Evolutionary conservation across 306 rosid genomes (phyloP), one percentile per base, ranked within the genome.

Genomic region (Phaseolus lunatus): DNA sequence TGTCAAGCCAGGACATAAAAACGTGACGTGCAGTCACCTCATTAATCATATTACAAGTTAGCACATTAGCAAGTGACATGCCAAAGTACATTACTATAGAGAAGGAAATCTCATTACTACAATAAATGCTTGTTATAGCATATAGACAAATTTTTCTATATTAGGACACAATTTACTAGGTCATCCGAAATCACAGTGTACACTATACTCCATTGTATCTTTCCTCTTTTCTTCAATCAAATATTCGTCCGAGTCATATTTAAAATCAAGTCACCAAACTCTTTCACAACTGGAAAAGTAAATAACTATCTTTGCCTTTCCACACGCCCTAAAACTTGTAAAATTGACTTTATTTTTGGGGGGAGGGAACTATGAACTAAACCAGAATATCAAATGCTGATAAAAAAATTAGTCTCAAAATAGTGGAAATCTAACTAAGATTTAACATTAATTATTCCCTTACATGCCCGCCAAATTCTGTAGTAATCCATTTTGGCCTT

Each of bases 391-490:
- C 75, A 56, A 67, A 45, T 56, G 5, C 49, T 9, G 70, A 8
- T 35, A 14, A 35, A 23, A 12, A 2, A 3, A 33, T 33, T 7
- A 19, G 23, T 74, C 23, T 14, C 26, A 66, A 29, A 57, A 54
- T 54, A 62, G 44, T 37, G 64, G 71, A 59, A 68, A 84, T 58
- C 15, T 48, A 82, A 43, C 35, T n/a, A 5, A 73, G 10, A 67
- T 74, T 70, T 73, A 84, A 47, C 19, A 35, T n/a, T 26, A 53
- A 69, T 18, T 53, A 43, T 75, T 80, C 29, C 61, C 96, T 84
- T 83, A 93, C 96, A 72, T 88, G 92, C 52, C 97, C 97, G 12
- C 96, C 97, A 11, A 90, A 93, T 67, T 89, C 87, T 26, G 90
- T 90, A 59, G 91, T 85, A 79, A 90, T 88, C 97, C 90, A 88